Evolutionary conservation across 352 stramenopile genomes (phyloP).

Genomic region (Pythium diclinum): DNA sequence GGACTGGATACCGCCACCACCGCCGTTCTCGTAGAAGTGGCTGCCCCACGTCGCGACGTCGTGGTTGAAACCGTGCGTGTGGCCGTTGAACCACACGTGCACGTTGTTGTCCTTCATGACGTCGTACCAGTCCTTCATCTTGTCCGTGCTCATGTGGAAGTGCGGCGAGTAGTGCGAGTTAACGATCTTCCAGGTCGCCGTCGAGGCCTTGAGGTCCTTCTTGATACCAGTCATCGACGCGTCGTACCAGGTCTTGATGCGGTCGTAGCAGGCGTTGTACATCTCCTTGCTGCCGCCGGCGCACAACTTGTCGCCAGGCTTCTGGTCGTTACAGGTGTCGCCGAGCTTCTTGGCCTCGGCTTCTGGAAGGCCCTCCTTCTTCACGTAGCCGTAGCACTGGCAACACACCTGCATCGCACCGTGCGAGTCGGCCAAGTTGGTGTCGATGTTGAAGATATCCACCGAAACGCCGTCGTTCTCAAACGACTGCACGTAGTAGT

Average conservation of each 20-base stretch:
- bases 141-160: slow-evolving; percentile 87
- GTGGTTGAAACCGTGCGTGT: slow-evolving; percentile 88
- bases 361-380: slow-evolving; percentile 49
- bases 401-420: slow-evolving; percentile 84
- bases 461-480: slow-evolving; percentile 79
- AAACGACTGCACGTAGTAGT: slow-evolving; percentile 84
- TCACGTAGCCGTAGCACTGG: slow-evolving; percentile 85
- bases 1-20: slow-evolving; percentile 81
- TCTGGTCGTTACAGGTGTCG: slow-evolving; percentile 68
- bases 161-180: slow-evolving; percentile 90
- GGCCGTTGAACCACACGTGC: slow-evolving; percentile 80
- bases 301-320: slow-evolving; percentile 62
- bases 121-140: slow-evolving; percentile 88
- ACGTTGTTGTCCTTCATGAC: slow-evolving; percentile 75
- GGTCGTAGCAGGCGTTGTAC: slow-evolving; percentile 74
- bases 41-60: slow-evolving; percentile 82
- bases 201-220: slow-evolving; percentile 68
- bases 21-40: slow-evolving; percentile 87
- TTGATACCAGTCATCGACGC: slow-evolving; percentile 64
- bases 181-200: slow-evolving; percentile 82
- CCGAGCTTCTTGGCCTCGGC: slow-evolving; percentile 52
- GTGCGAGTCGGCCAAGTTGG: slow-evolving; percentile 83
- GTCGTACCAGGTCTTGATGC: slow-evolving; percentile 79
- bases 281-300: slow-evolving; percentile 61
- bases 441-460: slow-evolving; percentile 88